Percentiles rank a stretch among this genome's conserved stretches.
phyloP scores from a whole-genome alignment of 2,329 filamentous ascomycete species.

The Zalaria sp. region DNA sequence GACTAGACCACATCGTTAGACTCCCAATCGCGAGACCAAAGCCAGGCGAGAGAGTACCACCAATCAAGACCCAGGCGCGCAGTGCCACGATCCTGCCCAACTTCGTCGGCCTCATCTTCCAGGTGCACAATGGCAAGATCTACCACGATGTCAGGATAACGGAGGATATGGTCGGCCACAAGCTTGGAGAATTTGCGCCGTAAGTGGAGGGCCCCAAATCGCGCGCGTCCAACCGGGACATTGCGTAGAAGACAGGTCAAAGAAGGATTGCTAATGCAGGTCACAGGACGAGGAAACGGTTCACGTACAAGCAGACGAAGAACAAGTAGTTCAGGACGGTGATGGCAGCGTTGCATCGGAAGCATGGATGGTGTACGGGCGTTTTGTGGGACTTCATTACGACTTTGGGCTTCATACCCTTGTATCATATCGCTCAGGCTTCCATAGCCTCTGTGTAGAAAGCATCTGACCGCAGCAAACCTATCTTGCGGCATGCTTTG shows the following conservation, averaged over 20 bases:
- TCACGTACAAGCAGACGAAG: constrained; percentile 57
- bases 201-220: constrained; percentile 34
- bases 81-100: constrained; percentile 81
- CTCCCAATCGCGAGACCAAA: constrained; percentile 50
- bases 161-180: constrained; percentile 93
- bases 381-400: too few species aligned
- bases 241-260: neutral
- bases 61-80: constrained; percentile 77
- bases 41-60: constrained; percentile 48
- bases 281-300: constrained; percentile 46
- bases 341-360: too few species aligned
- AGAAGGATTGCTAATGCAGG: constrained; percentile 15
- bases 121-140: constrained; percentile 81
- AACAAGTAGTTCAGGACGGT: constrained; percentile 38
- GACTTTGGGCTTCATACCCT: too few species aligned
- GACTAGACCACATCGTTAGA: constrained; percentile 23
- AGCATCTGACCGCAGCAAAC: too few species aligned
- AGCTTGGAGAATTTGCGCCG: constrained; percentile 83
- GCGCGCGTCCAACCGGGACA: neutral
- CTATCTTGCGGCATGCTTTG: too few species aligned
- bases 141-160: constrained; percentile 75
- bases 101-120: constrained; percentile 80
- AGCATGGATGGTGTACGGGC: too few species aligned
- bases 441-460: too few species aligned
- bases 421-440: too few species aligned